Evolutionary conservation across 495 filamentous ascomycete species (phyloP), one percentile per base, ranked within the genome.

Genomic region (Chaetomidium leptoderma): DNA sequence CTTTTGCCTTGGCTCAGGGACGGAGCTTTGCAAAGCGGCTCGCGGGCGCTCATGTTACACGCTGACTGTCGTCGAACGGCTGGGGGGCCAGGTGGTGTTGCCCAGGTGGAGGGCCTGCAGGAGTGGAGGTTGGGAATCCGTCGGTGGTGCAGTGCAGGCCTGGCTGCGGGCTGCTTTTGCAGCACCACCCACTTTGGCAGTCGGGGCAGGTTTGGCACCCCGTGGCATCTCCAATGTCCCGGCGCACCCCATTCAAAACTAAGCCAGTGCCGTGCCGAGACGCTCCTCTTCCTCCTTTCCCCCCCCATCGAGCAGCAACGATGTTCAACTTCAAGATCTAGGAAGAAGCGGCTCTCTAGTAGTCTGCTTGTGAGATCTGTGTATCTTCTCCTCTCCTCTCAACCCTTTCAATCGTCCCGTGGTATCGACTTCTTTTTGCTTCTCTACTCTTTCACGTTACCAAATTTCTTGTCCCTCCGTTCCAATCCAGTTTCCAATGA

Each of bases 281-380:
- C 44, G 55, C 47, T 56, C 54, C 64, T 60, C 60, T 60, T 66
- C 66, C 56, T 69, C 63, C 53, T 58, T 67, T 67, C 56, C 64
- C 65, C 63, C 68, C 63, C 67, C 61, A 78, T 74, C 72, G 73
- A 76, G 71, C 73, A 62, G 73, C 63, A 66, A 71, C 62, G 63
- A 78, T 78, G 75, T 67, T 75, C 71, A 71, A 74, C 66, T 74
- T 52, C 57, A 75, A 68, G 68, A 74, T 76, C 68, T 76, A 72
- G 65, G 72, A 71, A 69, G 68, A 72, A 72, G 73, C 74, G 74
- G 72, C 75, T 76, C 70, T 61, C 62, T 62, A 47, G 70, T 65
- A 75, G 73, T 76, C 74, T 70, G 73, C 74, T 76, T 74, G 61
- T 72, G 66, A 68, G 64, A 70, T 70, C 69, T 68, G 49, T 63